phyloP scores from a whole-genome alignment of 139 green algal genomes.

The Astrephomene gubernaculifera region DNA sequence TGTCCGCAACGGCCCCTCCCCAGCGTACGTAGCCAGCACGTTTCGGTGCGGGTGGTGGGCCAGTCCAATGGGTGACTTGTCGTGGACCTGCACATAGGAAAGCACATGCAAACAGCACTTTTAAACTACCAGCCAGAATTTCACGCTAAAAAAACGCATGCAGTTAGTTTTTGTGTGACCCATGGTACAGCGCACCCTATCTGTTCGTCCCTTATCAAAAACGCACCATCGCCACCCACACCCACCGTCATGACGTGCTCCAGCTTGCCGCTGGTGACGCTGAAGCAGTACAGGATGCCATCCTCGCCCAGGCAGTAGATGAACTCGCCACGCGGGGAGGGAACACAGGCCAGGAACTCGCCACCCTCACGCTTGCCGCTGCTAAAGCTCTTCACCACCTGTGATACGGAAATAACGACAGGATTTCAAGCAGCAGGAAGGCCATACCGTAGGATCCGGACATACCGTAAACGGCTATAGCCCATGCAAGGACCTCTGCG shows the following conservation, averaged over 20 bases:
- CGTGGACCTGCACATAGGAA: slow-evolving; percentile 69
- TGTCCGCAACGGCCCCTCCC: slow-evolving; percentile 86
- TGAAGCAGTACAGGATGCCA: slow-evolving; percentile 87
- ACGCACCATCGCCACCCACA: background rate
- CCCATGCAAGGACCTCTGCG: too few species aligned
- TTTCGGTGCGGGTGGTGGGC: slow-evolving; percentile 95
- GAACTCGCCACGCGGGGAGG: slow-evolving; percentile 90
- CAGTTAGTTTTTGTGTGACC: too few species aligned
- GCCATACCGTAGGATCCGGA: too few species aligned
- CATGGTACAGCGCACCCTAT: too few species aligned
- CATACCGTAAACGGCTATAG: too few species aligned
- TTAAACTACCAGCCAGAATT: background rate
- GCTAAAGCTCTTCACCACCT: slow-evolving; percentile 84
- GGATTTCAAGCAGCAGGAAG: too few species aligned
- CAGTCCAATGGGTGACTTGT: slow-evolving; percentile 91
- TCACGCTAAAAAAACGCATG: too few species aligned
- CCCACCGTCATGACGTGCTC: slow-evolving; percentile 86
- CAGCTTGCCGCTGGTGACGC: slow-evolving; percentile 75
- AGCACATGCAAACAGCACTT: too few species aligned
- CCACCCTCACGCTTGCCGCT: slow-evolving; percentile 82
- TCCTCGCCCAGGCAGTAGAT: slow-evolving; percentile 93
- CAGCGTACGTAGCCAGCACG: slow-evolving; percentile 88
- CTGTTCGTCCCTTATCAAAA: background rate
- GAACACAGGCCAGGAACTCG: slow-evolving; percentile 79
- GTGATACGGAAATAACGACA: too few species aligned